Evolutionary conservation across 108 stramenopile genomes (phyloP).

Genomic region (Fistulifera solaris): DNA sequence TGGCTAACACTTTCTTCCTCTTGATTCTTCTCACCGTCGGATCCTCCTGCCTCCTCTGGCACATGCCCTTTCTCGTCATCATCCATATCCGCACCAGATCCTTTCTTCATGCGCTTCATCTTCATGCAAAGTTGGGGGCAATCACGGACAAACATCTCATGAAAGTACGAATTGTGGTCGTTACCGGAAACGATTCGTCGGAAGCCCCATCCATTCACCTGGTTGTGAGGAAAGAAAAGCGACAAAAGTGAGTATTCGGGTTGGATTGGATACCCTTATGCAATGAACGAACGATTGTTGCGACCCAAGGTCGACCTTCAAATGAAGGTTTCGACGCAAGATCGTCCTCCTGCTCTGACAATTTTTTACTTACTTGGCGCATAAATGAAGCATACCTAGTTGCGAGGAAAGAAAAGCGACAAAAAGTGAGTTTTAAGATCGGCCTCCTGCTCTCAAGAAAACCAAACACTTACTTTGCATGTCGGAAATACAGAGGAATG

Average conservation of each 20-base stretch:
- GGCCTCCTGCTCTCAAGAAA: slow-evolving; percentile 7
- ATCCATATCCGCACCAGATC: not conserved
- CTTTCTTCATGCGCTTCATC: slow-evolving; percentile 11
- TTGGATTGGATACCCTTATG: too few species aligned
- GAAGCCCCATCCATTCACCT: slow-evolving; percentile 23
- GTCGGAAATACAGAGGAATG: slow-evolving; percentile 22
- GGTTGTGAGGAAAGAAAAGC: not conserved
- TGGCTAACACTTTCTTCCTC: not conserved
- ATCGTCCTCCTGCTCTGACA: too few species aligned
- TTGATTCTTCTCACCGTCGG: not conserved
- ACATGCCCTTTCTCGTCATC: not conserved
- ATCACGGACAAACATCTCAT: slow-evolving; percentile 15
- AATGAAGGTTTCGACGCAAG: too few species aligned
- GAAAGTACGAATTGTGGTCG: slow-evolving; percentile 20
- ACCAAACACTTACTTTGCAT: slow-evolving; percentile 13
- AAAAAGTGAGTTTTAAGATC: not conserved
- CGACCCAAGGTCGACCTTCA: too few species aligned
- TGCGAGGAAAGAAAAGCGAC: not conserved
- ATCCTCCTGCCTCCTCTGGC: not conserved
- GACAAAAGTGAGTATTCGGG: not conserved
- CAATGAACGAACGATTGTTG: too few species aligned
- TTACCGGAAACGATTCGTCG: slow-evolving; percentile 12
- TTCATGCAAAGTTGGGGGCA: slow-evolving; percentile 8
- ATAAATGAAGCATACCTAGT: slow-evolving; percentile 19
- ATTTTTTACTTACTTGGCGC: slow-evolving; percentile 13